A percentile compares a stretch with the other conserved stretches of the same genome.
Evolutionary conservation across 306 rosid species (phyloP).

Genomic region (Nissolia schottii): DNA sequence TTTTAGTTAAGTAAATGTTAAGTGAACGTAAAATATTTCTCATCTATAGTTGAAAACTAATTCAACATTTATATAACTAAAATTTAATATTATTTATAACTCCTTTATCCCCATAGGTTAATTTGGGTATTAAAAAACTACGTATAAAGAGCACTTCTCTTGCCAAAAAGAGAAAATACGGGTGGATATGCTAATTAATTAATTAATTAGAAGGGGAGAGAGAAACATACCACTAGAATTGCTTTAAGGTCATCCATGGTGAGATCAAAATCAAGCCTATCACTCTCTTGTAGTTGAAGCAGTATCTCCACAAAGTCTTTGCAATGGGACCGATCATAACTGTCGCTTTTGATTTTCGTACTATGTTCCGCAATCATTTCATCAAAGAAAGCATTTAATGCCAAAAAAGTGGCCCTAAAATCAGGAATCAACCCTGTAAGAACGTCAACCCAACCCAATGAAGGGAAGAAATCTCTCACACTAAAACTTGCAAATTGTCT

Average conservation of each 20-base stretch:
- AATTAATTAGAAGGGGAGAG: background rate
- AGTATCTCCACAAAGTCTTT: constrained; percentile 36
- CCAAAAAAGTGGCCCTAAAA: background rate
- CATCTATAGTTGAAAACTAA: too few relatives aligned
- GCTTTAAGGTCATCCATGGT: constrained; percentile 19
- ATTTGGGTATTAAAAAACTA: too few relatives aligned
- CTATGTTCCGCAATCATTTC: constrained; percentile 24
- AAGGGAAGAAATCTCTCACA: constrained; percentile 39
- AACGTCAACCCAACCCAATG: constrained; percentile 37
- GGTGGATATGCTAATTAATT: background rate
- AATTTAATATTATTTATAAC: too few relatives aligned
- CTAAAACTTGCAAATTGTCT: background rate
- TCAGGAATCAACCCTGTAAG: constrained; percentile 11
- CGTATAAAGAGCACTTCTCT: too few relatives aligned
- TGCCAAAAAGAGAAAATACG: background rate
- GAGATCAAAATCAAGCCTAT: constrained; percentile 12
- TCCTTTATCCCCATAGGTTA: too few relatives aligned
- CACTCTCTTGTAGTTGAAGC: constrained; percentile 27
- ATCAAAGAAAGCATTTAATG: constrained; percentile 25
- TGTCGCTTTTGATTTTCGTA: background rate
- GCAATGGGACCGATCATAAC: background rate
- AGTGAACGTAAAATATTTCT: too few relatives aligned
- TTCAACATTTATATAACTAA: too few relatives aligned
- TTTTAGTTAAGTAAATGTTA: too few relatives aligned
- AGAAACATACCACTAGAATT: background rate